Percentiles rank a stretch among this genome's conserved stretches.
Evolutionary conservation across 768 basidiomycete species (phyloP).

Genomic region (Leucosporidium yakuticum): DNA sequence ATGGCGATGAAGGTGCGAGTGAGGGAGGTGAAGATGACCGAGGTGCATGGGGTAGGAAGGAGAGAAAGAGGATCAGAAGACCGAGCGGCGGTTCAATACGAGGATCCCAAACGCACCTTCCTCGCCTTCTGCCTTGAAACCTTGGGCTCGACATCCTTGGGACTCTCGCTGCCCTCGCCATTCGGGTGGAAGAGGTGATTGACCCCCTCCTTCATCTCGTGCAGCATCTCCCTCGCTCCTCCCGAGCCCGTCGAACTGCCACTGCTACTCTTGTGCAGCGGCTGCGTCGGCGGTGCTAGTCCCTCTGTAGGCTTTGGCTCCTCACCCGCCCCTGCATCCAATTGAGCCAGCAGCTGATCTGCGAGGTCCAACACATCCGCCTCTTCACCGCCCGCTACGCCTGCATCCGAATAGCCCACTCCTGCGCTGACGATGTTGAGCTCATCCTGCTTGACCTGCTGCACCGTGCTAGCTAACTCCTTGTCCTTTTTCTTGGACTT

Average conservation of each 20-base stretch:
- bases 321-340: constrained; percentile 57
- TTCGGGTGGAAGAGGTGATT: constrained; percentile 15
- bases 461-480: constrained; percentile 8
- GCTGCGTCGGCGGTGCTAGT: constrained; percentile 44
- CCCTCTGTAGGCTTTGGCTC: constrained; percentile 50
- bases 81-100: too few species aligned
- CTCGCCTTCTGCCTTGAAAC: constrained; percentile 22
- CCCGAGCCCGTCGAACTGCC: background rate
- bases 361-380: constrained; percentile 57
- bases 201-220: constrained; percentile 25
- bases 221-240: constrained; percentile 7
- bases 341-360: constrained; percentile 68
- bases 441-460: constrained; percentile 22
- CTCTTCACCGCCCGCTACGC: constrained; percentile 31
- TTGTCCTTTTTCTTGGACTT: constrained; percentile 18
- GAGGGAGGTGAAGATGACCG: background rate
- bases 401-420: too few species aligned
- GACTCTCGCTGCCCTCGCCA: background rate
- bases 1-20: constrained; percentile 22
- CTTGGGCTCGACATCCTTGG: constrained; percentile 13
- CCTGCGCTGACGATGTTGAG: constrained; percentile 11
- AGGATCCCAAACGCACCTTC: constrained; percentile 13
- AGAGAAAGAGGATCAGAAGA: too few species aligned
- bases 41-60: too few species aligned
- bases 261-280: background rate